Base-by-base conservation (phyloP, 805 yeast genomes). In the Ogataea naganishii region DNA sequence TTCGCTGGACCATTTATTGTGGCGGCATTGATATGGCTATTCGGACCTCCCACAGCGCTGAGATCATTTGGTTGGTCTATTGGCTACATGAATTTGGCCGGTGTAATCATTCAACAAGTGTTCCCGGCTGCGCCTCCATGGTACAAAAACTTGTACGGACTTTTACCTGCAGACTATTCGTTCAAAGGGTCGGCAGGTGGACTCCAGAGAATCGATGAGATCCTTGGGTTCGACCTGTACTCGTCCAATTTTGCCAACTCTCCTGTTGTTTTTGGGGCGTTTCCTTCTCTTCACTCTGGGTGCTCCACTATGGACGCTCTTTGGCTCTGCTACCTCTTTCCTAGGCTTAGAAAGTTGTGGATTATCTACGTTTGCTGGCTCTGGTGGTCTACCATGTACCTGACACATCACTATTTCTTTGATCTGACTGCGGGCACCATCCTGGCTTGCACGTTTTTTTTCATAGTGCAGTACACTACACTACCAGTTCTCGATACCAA, bases 371-470 rank as follows among this genome's bases (percentile, higher is more conserved):
- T 84, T n/a, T 61, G 76, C 41, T 84, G 94, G 94, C 68, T 88
- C 42, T 88, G 96, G 96, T 88, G 96, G 96, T 71, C 92, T 21
- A 89, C 96, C n/a, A 88, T 89, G 97, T 88, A 88, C 56, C 66
- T 88, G 44, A 86, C 96, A 0, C 97, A 88, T 56, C 97, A 88
- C 56, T 88, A 88, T 54, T 88, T 89, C 50, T 75, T 88, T 38
- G 96, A 86, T 51, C 69, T 88, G 33, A 83, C 83, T 49, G 92
- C 86, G 6, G 97, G 96, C 19, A 86, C 95, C 1, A 68, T 72
- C 7, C 61, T 88, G 36, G 74, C 94, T 0, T 67, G 76, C 38
- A 53, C 71, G 8, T 77, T 82, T 21, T 88, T 83, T 55, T 65
- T 68, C 39, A 68, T 75, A 47, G 80, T 84, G 28, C 77, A 75